A percentile compares a stretch with the other conserved stretches of the same genome.
Conservation (phyloP, 2,329 filamentous ascomycete genomes). For the Sporothrix variecibatus region DNA sequence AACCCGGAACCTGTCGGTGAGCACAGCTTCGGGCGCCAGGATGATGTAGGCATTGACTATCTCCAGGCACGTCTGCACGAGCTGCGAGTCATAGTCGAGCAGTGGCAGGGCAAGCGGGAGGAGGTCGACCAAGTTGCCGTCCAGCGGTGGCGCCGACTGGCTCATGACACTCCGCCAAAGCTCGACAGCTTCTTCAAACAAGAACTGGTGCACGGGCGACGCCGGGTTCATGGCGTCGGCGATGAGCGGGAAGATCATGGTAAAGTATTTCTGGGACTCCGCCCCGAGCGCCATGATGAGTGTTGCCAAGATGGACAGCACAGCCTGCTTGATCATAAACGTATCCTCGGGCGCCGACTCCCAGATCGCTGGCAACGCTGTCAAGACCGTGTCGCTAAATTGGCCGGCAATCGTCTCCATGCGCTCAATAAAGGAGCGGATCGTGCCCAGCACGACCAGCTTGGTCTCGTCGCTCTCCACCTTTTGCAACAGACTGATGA, state of each 20-base stretch:
- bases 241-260: slow-evolving; percentile 79
- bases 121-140: slow-evolving; percentile 63
- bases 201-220: slow-evolving; percentile 74
- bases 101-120: slow-evolving; percentile 65
- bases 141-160: slow-evolving; percentile 64
- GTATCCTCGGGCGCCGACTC: slow-evolving; percentile 76
- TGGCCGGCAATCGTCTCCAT: slow-evolving; percentile 71
- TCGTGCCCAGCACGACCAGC: slow-evolving; percentile 83
- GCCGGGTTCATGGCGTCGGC: slow-evolving; percentile 74
- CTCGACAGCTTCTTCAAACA: slow-evolving; percentile 89
- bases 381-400: slow-evolving; percentile 79
- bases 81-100: slow-evolving; percentile 66
- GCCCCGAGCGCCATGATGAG: slow-evolving; percentile 84
- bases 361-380: slow-evolving; percentile 80
- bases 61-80: slow-evolving; percentile 61
- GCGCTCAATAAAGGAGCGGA: slow-evolving; percentile 76
- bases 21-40: slow-evolving; percentile 67
- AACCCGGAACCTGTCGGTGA: slow-evolving; percentile 57
- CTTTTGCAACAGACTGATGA: slow-evolving; percentile 77
- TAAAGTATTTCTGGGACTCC: slow-evolving; percentile 75
- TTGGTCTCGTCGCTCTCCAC: slow-evolving; percentile 86
- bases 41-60: slow-evolving; percentile 72
- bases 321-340: slow-evolving; percentile 90
- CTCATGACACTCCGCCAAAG: slow-evolving; percentile 78
- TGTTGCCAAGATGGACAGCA: slow-evolving; percentile 80